phyloP scores from a whole-genome alignment of 1,139 yeast species.

The Magnusiomyces suaveolens region DNA sequence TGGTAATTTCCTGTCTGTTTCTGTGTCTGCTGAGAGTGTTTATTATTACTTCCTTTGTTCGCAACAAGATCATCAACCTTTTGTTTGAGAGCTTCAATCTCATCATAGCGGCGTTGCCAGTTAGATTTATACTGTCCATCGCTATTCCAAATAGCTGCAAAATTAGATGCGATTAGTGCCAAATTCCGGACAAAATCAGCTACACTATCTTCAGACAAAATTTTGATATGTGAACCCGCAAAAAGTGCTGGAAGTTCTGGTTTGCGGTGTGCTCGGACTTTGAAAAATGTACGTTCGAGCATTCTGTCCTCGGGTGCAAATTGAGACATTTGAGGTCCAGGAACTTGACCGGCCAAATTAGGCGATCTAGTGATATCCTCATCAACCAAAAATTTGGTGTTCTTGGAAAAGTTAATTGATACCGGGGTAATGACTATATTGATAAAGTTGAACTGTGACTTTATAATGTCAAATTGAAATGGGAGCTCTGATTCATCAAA shows the following conservation, averaged over 20 bases:
- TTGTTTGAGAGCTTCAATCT: constrained; percentile 42
- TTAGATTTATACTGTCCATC: constrained; percentile 46
- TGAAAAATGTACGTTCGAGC: constrained; percentile 34
- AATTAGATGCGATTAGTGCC: constrained; percentile 57
- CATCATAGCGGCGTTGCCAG: constrained; percentile 61
- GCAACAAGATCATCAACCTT: constrained; percentile 14
- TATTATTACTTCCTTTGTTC: background rate
- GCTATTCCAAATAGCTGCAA: constrained; percentile 67
- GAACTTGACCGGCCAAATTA: background rate
- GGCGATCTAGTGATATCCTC: background rate
- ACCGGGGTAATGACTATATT: constrained; percentile 72
- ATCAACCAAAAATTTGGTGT: background rate
- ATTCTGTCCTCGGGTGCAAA: background rate
- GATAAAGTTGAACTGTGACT: constrained; percentile 73
- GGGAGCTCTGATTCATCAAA: constrained; percentile 64
- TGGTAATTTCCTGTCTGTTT: constrained; percentile 9
- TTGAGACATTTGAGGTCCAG: constrained; percentile 4
- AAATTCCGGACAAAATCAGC: constrained; percentile 58
- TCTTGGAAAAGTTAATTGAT: constrained; percentile 23
- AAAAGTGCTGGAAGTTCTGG: constrained; percentile 68
- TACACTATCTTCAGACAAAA: constrained; percentile 50
- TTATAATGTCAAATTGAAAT: constrained; percentile 61
- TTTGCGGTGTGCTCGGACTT: constrained; percentile 54
- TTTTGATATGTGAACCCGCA: constrained; percentile 66
- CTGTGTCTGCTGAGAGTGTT: background rate